These are phyloP conservation scores for Capillidium heterosporum DNA, from an alignment of 371 early-diverging fungal genomes.

Conservation along the genomic window DNA sequence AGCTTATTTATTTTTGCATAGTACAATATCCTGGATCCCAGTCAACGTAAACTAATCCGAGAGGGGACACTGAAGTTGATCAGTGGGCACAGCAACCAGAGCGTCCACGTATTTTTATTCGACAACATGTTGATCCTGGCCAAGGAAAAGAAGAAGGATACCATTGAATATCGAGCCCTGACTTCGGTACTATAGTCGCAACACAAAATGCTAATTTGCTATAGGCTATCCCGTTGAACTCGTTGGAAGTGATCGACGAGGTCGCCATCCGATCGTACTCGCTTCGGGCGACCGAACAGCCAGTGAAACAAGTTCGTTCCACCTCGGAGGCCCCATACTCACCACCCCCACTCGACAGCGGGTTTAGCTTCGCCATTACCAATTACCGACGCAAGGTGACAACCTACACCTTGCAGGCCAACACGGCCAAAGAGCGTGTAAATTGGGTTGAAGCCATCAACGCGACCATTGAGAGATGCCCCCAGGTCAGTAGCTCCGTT, in stretches of 20 bases:
- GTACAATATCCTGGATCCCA: not conserved
- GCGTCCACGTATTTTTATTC: constrained; percentile 53
- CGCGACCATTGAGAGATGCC: constrained; percentile 1
- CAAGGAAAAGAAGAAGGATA: constrained; percentile 30
- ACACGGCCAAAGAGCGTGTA: constrained; percentile 47
- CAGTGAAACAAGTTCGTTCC: constrained; percentile 9
- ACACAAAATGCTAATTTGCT: not conserved
- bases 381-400: constrained; percentile 51
- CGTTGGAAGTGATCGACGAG: constrained; percentile 41
- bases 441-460: constrained; percentile 67
- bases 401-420: constrained; percentile 43
- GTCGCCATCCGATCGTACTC: not conserved
- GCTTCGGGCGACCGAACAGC: not conserved
- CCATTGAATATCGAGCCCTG: constrained; percentile 30
- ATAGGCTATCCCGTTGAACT: constrained; percentile 58
- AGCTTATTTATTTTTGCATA: not conserved
- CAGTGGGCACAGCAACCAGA: not conserved
- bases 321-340: constrained; percentile 6
- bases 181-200: constrained; percentile 32
- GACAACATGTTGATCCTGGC: constrained; percentile 72
- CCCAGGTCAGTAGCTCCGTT: not conserved
- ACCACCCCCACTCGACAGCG: constrained; percentile 11
- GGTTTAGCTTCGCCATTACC: constrained; percentile 48
- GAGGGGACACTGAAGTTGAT: not conserved
- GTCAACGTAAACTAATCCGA: not conserved